A percentile compares a stretch with the other conserved stretches of the same genome.
These are phyloP conservation scores for Xerocomus minutiporus DNA, from an alignment of 1,284 basidiomycete species.

Conservation along the genomic window DNA sequence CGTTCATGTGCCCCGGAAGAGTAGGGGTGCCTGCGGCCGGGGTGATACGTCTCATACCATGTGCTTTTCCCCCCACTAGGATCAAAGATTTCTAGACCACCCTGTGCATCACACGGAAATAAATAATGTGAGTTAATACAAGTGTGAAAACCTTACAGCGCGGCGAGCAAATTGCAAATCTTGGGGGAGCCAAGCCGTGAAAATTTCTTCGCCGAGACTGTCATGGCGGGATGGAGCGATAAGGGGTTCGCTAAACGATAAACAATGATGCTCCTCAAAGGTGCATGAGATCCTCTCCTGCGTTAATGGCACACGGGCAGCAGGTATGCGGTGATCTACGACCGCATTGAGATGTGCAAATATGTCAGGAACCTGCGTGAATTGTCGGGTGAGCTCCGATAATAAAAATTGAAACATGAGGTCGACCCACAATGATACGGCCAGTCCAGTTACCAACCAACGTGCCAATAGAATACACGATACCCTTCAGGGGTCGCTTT, in stretches of 20 bases:
- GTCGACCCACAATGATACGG: slow-evolving; percentile 35
- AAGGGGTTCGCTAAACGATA: slow-evolving; percentile 36
- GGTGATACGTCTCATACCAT: slow-evolving; percentile 42
- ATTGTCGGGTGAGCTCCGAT: slow-evolving; percentile 13
- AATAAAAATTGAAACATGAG: slow-evolving; percentile 3
- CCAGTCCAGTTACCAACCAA: slow-evolving; percentile 42
- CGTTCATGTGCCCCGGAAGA: slow-evolving; percentile 32
- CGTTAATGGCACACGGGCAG: slow-evolving; percentile 24
- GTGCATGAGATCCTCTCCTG: slow-evolving; percentile 39
- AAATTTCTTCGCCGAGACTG: slow-evolving; percentile 38
- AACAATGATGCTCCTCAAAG: slow-evolving; percentile 45
- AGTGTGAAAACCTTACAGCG: slow-evolving; percentile 27
- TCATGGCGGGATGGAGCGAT: slow-evolving; percentile 30
- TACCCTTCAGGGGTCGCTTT: slow-evolving; percentile 36
- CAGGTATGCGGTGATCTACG: slow-evolving; percentile 20
- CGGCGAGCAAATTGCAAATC: slow-evolving; percentile 30
- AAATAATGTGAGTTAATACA: slow-evolving; percentile 5
- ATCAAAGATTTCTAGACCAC: slow-evolving; percentile 39
- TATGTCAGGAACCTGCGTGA: slow-evolving; percentile 25
- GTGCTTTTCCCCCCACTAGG: slow-evolving; percentile 33
- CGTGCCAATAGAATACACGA: slow-evolving; percentile 40
- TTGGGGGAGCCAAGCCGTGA: slow-evolving; percentile 45
- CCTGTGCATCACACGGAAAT: slow-evolving; percentile 29
- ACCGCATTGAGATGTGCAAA: slow-evolving; percentile 23
- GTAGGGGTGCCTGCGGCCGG: slow-evolving; percentile 33